Conservation (phyloP, 768 basidiomycete genomes). For the Brasilioporus rufonigricans region DNA sequence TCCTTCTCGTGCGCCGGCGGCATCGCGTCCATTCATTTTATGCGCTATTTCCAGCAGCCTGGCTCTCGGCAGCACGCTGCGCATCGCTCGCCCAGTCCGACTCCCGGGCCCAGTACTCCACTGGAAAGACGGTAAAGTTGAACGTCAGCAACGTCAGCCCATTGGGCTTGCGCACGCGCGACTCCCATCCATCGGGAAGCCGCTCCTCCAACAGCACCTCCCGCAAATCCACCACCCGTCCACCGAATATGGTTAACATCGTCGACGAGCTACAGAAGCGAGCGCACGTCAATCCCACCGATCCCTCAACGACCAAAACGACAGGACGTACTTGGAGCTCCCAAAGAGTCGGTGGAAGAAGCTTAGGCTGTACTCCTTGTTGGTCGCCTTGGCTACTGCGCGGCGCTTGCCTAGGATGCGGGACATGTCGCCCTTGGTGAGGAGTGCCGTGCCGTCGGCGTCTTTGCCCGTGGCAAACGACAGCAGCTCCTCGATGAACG, state of each 20-base stretch:
- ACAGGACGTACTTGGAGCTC: slow-evolving; percentile 56
- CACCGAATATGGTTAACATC: slow-evolving; percentile 67
- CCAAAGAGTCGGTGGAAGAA: slow-evolving; percentile 63
- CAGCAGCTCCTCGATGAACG: slow-evolving; percentile 57
- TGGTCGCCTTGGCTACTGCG: slow-evolving; percentile 50
- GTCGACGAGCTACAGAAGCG: slow-evolving; percentile 53
- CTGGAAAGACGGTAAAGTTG: slow-evolving; percentile 39
- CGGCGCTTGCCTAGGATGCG: slow-evolving; percentile 59
- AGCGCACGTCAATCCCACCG: not conserved
- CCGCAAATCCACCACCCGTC: slow-evolving; percentile 53
- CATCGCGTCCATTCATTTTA: not conserved
- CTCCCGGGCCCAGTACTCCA: slow-evolving; percentile 21
- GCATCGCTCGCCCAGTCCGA: slow-evolving; percentile 21
- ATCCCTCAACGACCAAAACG: not conserved
- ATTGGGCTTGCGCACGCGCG: slow-evolving; percentile 46
- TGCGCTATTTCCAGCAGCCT: too few species aligned
- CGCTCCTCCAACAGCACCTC: slow-evolving; percentile 63
- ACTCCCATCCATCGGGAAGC: slow-evolving; percentile 70
- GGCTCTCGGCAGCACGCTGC: not conserved
- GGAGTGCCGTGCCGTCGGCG: slow-evolving; percentile 39
- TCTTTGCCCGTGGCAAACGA: slow-evolving; percentile 59
- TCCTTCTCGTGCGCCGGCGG: not conserved
- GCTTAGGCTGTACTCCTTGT: slow-evolving; percentile 55
- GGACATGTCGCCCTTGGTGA: slow-evolving; percentile 62
- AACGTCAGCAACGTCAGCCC: slow-evolving; percentile 61